Conservation (phyloP, 2,329 filamentous ascomycete genomes). For the Venturia oleaginea region DNA sequence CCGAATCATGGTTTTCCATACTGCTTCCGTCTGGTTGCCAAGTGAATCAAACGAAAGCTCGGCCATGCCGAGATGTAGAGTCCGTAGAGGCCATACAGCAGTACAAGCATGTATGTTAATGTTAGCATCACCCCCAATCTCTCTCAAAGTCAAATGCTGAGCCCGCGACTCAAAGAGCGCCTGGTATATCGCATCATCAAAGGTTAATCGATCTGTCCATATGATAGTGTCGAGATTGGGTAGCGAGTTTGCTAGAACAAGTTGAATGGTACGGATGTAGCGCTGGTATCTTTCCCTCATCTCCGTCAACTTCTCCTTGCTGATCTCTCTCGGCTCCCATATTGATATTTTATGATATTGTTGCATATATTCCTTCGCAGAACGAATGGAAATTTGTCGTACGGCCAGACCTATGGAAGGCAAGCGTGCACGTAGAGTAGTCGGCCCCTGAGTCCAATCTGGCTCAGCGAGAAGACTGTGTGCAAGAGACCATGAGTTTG, state of each 20-base stretch:
- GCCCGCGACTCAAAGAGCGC: background rate
- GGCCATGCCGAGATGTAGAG: background rate
- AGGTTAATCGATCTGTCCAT: background rate
- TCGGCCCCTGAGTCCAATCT: background rate
- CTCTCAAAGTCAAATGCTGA: background rate
- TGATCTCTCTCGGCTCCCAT: background rate
- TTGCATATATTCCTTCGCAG: background rate
- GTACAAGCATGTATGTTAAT: background rate
- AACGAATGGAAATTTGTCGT: background rate
- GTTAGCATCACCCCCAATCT: background rate
- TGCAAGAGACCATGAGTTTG: slow-evolving; percentile 1
- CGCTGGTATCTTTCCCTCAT: background rate
- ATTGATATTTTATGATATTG: slow-evolving; percentile 1
- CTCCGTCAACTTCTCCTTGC: background rate
- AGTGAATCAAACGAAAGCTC: background rate
- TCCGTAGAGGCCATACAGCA: background rate
- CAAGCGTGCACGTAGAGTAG: background rate
- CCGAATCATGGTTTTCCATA: background rate
- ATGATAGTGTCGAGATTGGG: slow-evolving; percentile 1
- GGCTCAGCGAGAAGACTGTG: background rate
- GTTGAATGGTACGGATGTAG: background rate
- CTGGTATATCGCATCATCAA: background rate
- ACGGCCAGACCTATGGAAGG: background rate
- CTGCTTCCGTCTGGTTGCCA: background rate
- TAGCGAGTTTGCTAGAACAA: slow-evolving; percentile 1